Base-by-base conservation (phyloP, 2,329 filamentous ascomycete species). In the Alternaria postmessia region DNA sequence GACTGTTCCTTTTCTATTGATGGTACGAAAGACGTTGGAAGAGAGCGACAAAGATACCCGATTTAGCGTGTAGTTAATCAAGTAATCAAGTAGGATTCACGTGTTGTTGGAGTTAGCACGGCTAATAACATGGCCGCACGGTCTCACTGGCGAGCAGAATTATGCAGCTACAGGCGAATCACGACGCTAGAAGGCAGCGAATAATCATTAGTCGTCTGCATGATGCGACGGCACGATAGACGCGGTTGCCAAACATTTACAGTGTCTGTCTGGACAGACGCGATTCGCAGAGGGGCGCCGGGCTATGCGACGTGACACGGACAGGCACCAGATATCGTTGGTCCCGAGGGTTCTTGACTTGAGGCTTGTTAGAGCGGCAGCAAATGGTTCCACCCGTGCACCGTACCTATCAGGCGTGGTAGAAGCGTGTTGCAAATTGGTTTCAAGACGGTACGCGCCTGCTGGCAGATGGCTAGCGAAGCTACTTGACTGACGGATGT, bases 1-100 rank as follows among this genome's bases (percentile, higher is more conserved):
- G 65, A 22, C 51, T 76, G 42, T 75, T 78, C 53, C 59, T 77
- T 28, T 78, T 77, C 58, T 78, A 75, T 59, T 78, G 61, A 63
- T 7, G 26, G 18, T 4, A 30, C 16, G n/a, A 14, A 18, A 34
- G 28, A 14, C 16, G 7, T 46, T 16, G 41, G 20, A 46, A 30
- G 54, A 12, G 26, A 28, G 41, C 51, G 48, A 41, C 32, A n/a
- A 56, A 60, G 62, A 67, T 67, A 67, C 58, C 63, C 65, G 51
- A 38, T 43, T 16, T 42, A 60, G 39, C 7, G 18, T 16, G 39
- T 24, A 42, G 20, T 42, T 42, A 41, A 30, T 32, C 44, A 47
- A n/a, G 38, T 42, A 36, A 30, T 20, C 44, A 47, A n/a, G 58
- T 54, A 53, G 39, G 20, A 30, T 59, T 57, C 44, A 53, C 47